These are phyloP conservation scores for Vachellia pachyceras DNA, from an alignment of 306 rosid genomes.

Conservation along the genomic window DNA sequence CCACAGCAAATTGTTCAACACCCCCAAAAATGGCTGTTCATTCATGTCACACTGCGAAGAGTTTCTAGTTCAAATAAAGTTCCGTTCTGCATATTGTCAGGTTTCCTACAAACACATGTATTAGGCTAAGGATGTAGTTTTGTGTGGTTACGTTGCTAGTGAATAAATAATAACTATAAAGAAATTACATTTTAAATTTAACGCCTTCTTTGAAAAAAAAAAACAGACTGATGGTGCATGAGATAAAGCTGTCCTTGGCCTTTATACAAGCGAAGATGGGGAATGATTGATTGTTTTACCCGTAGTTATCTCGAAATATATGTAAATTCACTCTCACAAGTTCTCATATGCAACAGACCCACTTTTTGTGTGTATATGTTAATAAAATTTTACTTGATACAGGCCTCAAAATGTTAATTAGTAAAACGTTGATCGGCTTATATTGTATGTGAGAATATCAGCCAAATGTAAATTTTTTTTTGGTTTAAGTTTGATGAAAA, in stretches of 20 bases:
- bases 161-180: not conserved
- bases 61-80: not conserved
- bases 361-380: not conserved
- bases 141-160: not conserved
- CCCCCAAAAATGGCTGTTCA: not conserved
- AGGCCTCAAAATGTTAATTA: not conserved
- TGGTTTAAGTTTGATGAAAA: not conserved
- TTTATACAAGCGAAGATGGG: not conserved
- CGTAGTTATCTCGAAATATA: no score
- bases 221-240: not conserved
- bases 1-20: no score
- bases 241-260: not conserved
- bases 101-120: not conserved
- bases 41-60: not conserved
- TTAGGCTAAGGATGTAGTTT: not conserved
- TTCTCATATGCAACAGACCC: not conserved
- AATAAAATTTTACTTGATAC: not conserved
- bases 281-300: no score
- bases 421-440: not conserved
- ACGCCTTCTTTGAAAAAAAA: no score
- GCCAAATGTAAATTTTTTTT: not conserved
- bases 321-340: no score
- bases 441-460: no score
- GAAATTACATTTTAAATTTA: not conserved
- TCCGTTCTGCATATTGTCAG: not conserved